Evolutionary conservation across 1,284 basidiomycete genomes (phyloP).

Genomic region (Ustilago shanxiensis): DNA sequence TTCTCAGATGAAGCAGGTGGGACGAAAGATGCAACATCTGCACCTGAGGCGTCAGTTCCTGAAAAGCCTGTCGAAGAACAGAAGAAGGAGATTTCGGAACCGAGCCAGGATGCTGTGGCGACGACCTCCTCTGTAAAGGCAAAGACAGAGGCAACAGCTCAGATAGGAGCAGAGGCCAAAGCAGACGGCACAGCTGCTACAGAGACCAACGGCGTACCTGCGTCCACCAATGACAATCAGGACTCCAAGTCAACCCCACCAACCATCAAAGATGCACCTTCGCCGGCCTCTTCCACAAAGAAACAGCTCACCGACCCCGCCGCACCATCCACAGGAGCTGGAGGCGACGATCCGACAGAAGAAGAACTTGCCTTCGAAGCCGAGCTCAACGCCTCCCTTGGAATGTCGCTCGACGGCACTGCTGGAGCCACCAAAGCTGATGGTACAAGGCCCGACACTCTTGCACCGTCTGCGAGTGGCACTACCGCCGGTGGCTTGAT

Average conservation of each 20-base stretch:
- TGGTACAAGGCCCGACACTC: conserved; percentile 13
- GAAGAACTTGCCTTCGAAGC: conserved; percentile 60
- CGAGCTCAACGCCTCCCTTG: conserved; percentile 54
- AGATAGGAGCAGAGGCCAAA: background rate
- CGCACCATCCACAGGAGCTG: conserved; percentile 14
- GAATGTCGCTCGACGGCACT: conserved; percentile 40
- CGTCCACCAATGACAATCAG: conserved; percentile 6
- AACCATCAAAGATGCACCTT: conserved; percentile 10
- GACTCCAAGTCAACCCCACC: conserved; percentile 11
- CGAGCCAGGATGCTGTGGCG: background rate
- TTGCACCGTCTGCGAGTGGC: conserved; percentile 11
- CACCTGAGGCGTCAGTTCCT: background rate
- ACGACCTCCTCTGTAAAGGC: background rate
- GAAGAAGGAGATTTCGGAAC: background rate
- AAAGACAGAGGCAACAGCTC: background rate
- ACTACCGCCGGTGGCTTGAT: conserved; percentile 33
- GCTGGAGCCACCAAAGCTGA: conserved; percentile 30
- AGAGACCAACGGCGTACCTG: background rate
- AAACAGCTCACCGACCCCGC: background rate
- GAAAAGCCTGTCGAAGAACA: background rate
- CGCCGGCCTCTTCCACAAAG: conserved; percentile 6
- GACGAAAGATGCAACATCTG: background rate
- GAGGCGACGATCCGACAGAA: conserved; percentile 45
- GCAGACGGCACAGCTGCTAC: background rate
- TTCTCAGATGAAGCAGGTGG: background rate